Evolutionary conservation across 768 basidiomycete genomes (phyloP), one percentile per base, ranked within the genome.

Genomic region (Megacollybia marginata): DNA sequence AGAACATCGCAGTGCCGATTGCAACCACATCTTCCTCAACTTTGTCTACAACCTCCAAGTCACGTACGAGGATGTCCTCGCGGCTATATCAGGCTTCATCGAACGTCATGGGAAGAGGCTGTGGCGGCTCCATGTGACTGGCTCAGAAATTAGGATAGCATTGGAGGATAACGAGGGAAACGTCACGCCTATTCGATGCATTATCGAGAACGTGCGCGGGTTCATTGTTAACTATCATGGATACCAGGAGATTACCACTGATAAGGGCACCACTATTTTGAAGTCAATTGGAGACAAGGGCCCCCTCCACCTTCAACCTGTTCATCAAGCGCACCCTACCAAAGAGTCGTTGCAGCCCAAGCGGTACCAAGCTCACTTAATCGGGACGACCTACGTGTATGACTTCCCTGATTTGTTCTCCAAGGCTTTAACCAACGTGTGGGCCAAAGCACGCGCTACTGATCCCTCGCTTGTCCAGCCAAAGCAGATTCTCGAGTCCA

Each of bases 321-420:
- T 95, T 55, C 87, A 90, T 66, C 82, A 88, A 56, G 76, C 91
- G 0, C 98, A 98, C 69, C 83, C 95, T 12, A 98, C 95, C 51
- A 99, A 96, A 70, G 95, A 97, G 65, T 97, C 93, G 15, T 73
- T 99, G 44, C 96, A 99, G 64, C 96, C 96, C 38, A 94, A 96
- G 67, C 92, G 96, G 55, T 98, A 98, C 72, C 95, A 98, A 64
- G 96, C 96, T 19, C 96, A 99, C 67, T 80, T 97, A 52, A 85
- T 96, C 57, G 96, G 96, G 48, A 99, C 96, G 31, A 99, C 96
- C 46, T 99, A 98, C 65, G 94, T 89, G 32, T 98, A 98, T 68
- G 96, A 98, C 69, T 99, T 98, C 85, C 96, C 96, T 38, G 96
- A 96, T 60, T 82, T 99, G 55, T 99, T 98, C 77, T 86, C 93